phyloP scores from a whole-genome alignment of 768 basidiomycete genomes.

The Crucibulum laeve region DNA sequence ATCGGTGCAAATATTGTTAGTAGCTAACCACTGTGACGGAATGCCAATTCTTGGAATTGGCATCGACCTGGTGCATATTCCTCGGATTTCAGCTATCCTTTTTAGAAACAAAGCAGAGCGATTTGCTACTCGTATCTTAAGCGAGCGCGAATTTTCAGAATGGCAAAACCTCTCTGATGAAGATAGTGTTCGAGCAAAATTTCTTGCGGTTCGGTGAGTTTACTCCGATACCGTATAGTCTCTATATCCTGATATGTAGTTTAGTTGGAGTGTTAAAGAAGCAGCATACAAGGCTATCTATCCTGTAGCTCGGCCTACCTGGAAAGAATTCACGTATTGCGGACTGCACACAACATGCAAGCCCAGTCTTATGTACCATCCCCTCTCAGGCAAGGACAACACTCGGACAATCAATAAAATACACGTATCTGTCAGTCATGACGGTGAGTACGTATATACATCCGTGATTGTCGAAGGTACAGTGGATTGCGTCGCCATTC shows the following conservation, averaged over 20 bases:
- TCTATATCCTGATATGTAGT: slow-evolving; percentile 5
- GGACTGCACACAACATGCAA: slow-evolving; percentile 25
- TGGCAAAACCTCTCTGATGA: slow-evolving; percentile 21
- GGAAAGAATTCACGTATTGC: slow-evolving; percentile 69
- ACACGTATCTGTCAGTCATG: slow-evolving; percentile 78
- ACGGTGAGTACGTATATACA: slow-evolving; percentile 72
- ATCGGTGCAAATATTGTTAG: slow-evolving; percentile 3
- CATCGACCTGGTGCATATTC: slow-evolving; percentile 67
- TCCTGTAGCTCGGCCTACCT: slow-evolving; percentile 54
- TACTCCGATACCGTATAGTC: not conserved
- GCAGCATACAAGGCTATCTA: slow-evolving; percentile 84
- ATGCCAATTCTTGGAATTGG: slow-evolving; percentile 75
- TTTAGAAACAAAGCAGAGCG: slow-evolving; percentile 37
- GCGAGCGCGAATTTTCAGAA: slow-evolving; percentile 39
- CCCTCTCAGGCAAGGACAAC: slow-evolving; percentile 19
- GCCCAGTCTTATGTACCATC: slow-evolving; percentile 39
- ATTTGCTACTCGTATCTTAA: slow-evolving; percentile 64
- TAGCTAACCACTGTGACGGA: not conserved
- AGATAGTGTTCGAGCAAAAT: slow-evolving; percentile 30
- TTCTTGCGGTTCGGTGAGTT: slow-evolving; percentile 73
- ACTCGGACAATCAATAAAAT: slow-evolving; percentile 31
- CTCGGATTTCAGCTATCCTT: slow-evolving; percentile 58
- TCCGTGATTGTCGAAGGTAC: slow-evolving; percentile 60
- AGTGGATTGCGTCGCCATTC: not conserved
- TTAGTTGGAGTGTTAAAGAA: slow-evolving; percentile 82